These are phyloP conservation scores for Kwoniella sp. DNA, from an alignment of 768 basidiomycete genomes.

Conservation along the genomic window DNA sequence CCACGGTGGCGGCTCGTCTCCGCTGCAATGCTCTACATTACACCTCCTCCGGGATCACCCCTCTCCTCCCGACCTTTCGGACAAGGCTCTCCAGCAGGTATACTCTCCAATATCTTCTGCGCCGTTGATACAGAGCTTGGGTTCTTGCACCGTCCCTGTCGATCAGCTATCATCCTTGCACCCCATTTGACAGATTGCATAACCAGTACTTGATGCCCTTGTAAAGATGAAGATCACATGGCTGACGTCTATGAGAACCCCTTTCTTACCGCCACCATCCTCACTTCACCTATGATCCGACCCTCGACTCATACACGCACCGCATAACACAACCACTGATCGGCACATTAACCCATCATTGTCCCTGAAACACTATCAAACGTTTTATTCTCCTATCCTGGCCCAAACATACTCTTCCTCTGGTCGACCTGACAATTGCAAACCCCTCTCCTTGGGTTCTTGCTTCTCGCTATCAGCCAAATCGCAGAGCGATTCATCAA, in stretches of 20 bases:
- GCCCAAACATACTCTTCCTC: constrained; percentile 5
- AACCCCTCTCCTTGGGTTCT: too few species aligned
- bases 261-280: not conserved
- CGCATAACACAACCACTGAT: not conserved
- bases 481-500: constrained; percentile 22
- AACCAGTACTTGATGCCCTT: too few species aligned
- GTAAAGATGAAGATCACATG: not conserved
- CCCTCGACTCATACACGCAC: not conserved
- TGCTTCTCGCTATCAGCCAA: not conserved
- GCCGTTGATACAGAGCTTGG: too few species aligned
- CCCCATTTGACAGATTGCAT: not conserved
- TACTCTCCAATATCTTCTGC: too few species aligned
- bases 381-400: not conserved
- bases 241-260: not conserved
- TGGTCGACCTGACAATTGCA: constrained; percentile 1
- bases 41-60: too few species aligned
- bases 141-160: too few species aligned
- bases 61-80: too few species aligned
- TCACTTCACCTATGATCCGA: not conserved
- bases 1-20: too few species aligned
- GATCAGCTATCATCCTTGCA: too few species aligned
- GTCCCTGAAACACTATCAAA: constrained; percentile 19
- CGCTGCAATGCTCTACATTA: too few species aligned
- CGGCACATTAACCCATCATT: not conserved
- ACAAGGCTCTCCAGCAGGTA: too few species aligned